Base-by-base conservation (phyloP, 2,329 filamentous ascomycete genomes). In the Xylariaceae sp. region DNA sequence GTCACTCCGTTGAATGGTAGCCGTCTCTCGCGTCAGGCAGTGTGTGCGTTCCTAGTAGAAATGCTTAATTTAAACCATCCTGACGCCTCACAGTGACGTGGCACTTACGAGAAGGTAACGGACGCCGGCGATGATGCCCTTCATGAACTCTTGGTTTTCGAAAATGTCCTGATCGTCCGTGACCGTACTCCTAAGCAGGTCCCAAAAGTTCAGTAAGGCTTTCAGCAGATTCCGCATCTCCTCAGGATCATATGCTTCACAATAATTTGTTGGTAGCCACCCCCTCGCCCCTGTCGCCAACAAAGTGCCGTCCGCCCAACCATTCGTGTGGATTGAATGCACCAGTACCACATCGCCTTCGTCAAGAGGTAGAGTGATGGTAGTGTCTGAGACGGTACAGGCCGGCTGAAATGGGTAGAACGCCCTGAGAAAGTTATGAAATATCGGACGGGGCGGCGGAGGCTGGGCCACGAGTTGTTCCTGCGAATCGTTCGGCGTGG, bases 181-280 rank as follows among this genome's bases (percentile, higher is more conserved):
- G 15, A 81, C 81, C 21, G 85, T 85, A 55, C 84, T 87, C 54
- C 85, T 76, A 51, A 95, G 74, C 36, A 94, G 68, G 59, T 96
- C 89, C 89, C 89, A 96, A 46, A 97, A 88, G 57, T 92, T 86
- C 11, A 92, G 79, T 44, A 96, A 70, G 1, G 89, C 88, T 53
- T 87, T 88, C 24, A 98, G 70, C 15, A 98, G 71, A 47, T 80
- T 88, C 38, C 81, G 78, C 73, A 97, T 89, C 48, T 88, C 81
- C 15, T 88, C 78, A 31, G 90, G 88, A 50, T 96, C 87, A 60
- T 96, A 98, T 8, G 87, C 76, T 59, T 96, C 89, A 68, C 92
- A 98, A 62, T 97, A 98, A 63, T 98, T 98, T 7, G 92, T 98
- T 3, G 92, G 92, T 44, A 98, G 70, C 92, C 92, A 98, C 47